Conservation (phyloP, 2,329 filamentous ascomycete genomes). For the Pseudogymnoascus sp. region DNA sequence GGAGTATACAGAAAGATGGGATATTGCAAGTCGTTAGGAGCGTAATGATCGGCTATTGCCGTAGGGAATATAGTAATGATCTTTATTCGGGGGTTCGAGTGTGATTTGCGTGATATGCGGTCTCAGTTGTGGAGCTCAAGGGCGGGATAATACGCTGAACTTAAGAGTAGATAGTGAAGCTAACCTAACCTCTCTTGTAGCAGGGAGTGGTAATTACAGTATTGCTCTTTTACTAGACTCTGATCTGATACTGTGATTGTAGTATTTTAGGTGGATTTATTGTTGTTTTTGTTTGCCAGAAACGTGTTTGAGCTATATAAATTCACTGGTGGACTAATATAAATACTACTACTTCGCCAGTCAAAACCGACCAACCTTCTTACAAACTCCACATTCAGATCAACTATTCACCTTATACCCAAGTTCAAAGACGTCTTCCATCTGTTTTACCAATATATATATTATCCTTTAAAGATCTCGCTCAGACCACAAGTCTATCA, state of each 20-base stretch:
- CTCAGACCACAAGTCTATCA: neutral
- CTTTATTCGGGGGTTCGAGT: neutral
- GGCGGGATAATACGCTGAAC: neutral
- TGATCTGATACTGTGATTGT: neutral
- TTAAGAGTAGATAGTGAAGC: neutral
- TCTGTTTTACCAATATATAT: neutral
- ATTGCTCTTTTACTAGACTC: neutral
- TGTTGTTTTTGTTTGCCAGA: neutral
- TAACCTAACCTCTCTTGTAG: neutral
- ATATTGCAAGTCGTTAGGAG: slow-evolving; percentile 1
- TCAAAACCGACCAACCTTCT: neutral
- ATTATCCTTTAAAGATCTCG: neutral
- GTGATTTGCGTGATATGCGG: neutral
- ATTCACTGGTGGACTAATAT: neutral
- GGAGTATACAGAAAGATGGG: slow-evolving; percentile 10
- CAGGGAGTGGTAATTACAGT: neutral
- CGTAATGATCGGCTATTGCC: slow-evolving; percentile 9
- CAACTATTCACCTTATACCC: neutral
- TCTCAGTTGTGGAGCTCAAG: neutral
- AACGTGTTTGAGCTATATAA: neutral
- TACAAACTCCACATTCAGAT: neutral
- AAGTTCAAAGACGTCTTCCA: neutral
- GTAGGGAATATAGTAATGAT: slow-evolving; percentile 9
- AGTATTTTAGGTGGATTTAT: neutral
- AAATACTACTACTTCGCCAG: neutral